Evolutionary conservation across 441 rosid species (phyloP), one percentile per base, ranked within the genome.

Genomic region (Dalechampia spathulata): DNA sequence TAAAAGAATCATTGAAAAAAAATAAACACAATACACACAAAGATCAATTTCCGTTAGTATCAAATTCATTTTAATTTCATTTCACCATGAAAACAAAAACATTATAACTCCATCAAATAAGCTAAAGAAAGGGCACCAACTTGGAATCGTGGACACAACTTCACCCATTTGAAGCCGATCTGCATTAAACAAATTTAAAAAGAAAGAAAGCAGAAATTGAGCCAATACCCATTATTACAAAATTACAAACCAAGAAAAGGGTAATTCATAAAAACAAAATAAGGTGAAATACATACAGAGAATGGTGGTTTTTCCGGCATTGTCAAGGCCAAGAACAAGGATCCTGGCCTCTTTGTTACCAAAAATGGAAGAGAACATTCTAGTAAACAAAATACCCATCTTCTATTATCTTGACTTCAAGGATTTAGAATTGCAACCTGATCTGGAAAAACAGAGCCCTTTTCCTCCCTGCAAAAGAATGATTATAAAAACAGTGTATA

Each of bases 151-250:
- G 50, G 96, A 86, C 43, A 89, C 95, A 72, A 86, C 95, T 63
- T 89, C 96, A 22, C 96, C 96, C 94, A 89, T 89, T 74, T 89
- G 95, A 71, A 89, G 82, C 76, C 95, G 91, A 86, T 89, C 96
- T 86, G 85, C 28, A 62, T 6, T 42, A 67, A 59, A 55, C 19
- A 51, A 49, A 63, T 40, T 55, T 8, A 30, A 30, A 47, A 63
- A 41, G 44, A 52, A 13, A 9, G 32, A 49, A 12, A 36, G n/a
- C 19, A 6, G 12, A 56, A 64, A 63, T 54, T 32, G n/a, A 60
- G 2, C 26, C 47, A 39, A 2, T 12, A 34, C 54, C 60, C 71
- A 75, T 43, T 22, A 49, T n/a, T 44, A 40, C 23, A 58, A 44
- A 38, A 51, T 17, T 38, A 19, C 25, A 27, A 58, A 49, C 32